A percentile compares a stretch with the other conserved stretches of the same genome.
These are phyloP conservation scores for Picochlorum sp. DNA, from an alignment of 139 green algal genomes.

Conservation along the genomic window DNA sequence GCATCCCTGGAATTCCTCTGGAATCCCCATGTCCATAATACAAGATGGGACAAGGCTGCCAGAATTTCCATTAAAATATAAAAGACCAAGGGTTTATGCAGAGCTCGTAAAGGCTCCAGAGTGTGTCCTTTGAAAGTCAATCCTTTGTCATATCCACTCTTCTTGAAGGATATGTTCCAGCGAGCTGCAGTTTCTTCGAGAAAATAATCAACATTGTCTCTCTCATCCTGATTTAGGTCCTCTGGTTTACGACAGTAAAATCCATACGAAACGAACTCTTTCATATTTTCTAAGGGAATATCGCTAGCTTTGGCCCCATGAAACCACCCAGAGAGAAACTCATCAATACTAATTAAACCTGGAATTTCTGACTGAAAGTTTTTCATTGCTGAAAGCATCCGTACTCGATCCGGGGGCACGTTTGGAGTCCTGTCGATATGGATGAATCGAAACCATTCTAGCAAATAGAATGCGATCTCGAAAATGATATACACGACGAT, in stretches of 20 bases:
- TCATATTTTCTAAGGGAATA: constrained; percentile 17
- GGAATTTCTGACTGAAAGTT: no score
- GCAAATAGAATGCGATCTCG: no score
- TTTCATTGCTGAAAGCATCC: no score
- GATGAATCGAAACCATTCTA: no score
- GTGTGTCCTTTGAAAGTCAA: constrained; percentile 37
- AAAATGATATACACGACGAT: no score
- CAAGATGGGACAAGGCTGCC: neutral
- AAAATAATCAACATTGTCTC: constrained; percentile 6
- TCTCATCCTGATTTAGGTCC: constrained; percentile 7
- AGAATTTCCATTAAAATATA: constrained; percentile 19
- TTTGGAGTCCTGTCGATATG: no score
- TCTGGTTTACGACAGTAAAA: constrained; percentile 16
- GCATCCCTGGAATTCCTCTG: no score
- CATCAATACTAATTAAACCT: constrained; percentile 15
- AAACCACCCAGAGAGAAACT: constrained; percentile 48
- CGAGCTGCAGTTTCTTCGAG: constrained; percentile 10
- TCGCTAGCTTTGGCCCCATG: constrained; percentile 7
- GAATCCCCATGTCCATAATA: constrained; percentile 12
- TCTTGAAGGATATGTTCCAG: constrained; percentile 26
- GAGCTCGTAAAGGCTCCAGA: constrained; percentile 14
- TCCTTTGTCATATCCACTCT: constrained; percentile 7
- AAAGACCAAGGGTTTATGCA: constrained; percentile 36
- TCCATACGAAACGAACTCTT: constrained; percentile 44
- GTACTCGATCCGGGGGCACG: no score